phyloP scores from a whole-genome alignment of 768 basidiomycete genomes.

The Suillus subaureus region DNA sequence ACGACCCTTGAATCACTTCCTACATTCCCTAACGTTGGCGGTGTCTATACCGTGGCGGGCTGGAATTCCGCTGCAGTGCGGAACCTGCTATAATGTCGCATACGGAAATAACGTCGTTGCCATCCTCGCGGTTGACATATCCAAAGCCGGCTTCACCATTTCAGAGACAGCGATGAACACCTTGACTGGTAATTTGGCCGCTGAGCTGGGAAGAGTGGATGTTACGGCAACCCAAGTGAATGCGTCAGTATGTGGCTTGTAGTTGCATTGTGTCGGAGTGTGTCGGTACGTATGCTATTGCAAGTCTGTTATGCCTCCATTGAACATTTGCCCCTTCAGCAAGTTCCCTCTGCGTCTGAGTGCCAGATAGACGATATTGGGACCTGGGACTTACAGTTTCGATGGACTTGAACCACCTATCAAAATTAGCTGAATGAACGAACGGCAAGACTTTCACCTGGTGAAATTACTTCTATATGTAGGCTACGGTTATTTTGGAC shows the following conservation, averaged over 20 bases:
- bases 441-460: not conserved
- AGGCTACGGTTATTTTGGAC: not conserved
- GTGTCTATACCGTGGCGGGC: slow-evolving; percentile 21
- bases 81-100: slow-evolving; percentile 33
- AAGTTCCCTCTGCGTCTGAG: not conserved
- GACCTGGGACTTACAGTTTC: not conserved
- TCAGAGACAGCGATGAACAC: slow-evolving; percentile 30
- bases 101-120: slow-evolving; percentile 41
- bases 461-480: not conserved
- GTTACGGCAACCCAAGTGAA: slow-evolving; percentile 16
- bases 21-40: slow-evolving; percentile 42
- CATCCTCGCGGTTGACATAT: slow-evolving; percentile 57
- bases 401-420: not conserved
- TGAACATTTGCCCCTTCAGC: not conserved
- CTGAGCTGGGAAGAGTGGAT: slow-evolving; percentile 18
- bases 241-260: slow-evolving; percentile 8
- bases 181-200: slow-evolving; percentile 21
- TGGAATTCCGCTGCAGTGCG: slow-evolving; percentile 30
- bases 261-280: not conserved
- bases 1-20: slow-evolving; percentile 40
- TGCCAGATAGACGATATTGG: not conserved
- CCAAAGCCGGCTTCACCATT: slow-evolving; percentile 42
- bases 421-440: not conserved
- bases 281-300: not conserved
- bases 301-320: not conserved